Conservation (phyloP, 2,329 filamentous ascomycete species). For the Ilyonectria robusta region DNA sequence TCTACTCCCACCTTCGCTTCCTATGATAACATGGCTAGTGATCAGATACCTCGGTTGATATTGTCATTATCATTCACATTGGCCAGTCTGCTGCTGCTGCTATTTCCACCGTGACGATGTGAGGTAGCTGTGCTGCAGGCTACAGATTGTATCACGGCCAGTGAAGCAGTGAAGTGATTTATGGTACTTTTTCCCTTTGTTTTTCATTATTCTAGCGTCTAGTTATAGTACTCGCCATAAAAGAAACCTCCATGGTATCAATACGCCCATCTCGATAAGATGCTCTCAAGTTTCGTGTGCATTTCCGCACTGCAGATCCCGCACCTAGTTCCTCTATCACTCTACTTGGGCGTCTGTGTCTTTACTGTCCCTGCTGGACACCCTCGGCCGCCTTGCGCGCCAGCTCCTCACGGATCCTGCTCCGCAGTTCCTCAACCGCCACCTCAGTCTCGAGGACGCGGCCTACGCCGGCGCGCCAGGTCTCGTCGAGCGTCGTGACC, state of each 20-base stretch:
- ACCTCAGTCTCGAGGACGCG: constrained; percentile 89
- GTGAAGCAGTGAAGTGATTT: neutral
- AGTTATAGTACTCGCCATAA: neutral
- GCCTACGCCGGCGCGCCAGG: constrained; percentile 85
- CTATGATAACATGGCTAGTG: constrained; percentile 54
- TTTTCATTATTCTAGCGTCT: constrained; percentile 16
- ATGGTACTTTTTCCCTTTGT: neutral
- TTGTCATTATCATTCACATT: constrained; percentile 22
- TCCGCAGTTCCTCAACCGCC: constrained; percentile 80
- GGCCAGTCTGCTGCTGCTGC: neutral
- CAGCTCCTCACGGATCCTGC: constrained; percentile 76
- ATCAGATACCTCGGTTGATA: constrained; percentile 54
- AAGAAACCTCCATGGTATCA: constrained; percentile 12
- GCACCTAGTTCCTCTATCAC: neutral
- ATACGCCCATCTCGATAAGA: constrained; percentile 7
- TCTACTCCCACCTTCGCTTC: constrained; percentile 51
- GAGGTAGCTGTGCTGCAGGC: neutral
- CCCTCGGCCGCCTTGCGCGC: constrained; percentile 49
- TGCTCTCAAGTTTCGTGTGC: neutral
- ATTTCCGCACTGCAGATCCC: neutral
- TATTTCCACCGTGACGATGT: neutral
- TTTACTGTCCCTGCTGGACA: constrained; percentile 15
- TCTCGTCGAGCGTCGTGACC: constrained; percentile 79
- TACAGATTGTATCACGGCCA: too few relatives aligned
- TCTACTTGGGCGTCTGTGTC: neutral